phyloP scores from a whole-genome alignment of 2,329 filamentous ascomycete species.

The Colletotrichum tanaceti region DNA sequence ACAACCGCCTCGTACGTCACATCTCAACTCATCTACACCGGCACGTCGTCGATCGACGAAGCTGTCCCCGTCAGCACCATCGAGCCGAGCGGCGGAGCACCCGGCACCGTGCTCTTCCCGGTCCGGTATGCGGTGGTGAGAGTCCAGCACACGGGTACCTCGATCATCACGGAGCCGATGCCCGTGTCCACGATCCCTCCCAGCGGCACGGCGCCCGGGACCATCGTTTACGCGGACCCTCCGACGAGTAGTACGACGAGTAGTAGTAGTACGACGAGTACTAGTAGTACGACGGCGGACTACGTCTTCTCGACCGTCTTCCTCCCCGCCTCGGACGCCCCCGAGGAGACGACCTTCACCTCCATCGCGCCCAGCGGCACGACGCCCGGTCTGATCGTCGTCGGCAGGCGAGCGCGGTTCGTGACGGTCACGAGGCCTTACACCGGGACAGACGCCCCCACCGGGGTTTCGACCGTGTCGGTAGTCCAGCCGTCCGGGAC shows the following conservation, averaged over 20 bases:
- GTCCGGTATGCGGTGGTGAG: too few species aligned
- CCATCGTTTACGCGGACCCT: constrained; percentile 23
- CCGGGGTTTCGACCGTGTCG: neutral
- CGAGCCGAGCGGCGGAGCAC: too few species aligned
- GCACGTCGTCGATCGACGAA: too few species aligned
- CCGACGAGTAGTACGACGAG: too few species aligned
- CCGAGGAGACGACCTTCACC: constrained; percentile 14
- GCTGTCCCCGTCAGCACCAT: too few species aligned
- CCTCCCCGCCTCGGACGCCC: neutral
- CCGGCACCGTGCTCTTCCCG: too few species aligned
- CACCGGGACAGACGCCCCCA: neutral
- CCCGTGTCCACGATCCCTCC: constrained; percentile 29
- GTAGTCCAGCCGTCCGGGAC: neutral
- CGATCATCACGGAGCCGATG: constrained; percentile 12
- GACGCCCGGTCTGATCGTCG: neutral
- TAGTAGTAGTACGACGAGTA: too few species aligned
- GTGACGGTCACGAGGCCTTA: constrained; percentile 3
- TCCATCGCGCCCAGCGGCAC: constrained; percentile 31
- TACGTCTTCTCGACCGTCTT: constrained; percentile 25
- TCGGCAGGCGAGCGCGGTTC: neutral
- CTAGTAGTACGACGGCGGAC: neutral
- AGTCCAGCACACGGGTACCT: too few species aligned
- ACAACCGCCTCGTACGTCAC: too few species aligned
- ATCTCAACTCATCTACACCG: too few species aligned
- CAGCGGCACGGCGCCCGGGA: constrained; percentile 24